phyloP scores from a whole-genome alignment of 768 basidiomycete genomes.

The Lentinula detonsa region DNA sequence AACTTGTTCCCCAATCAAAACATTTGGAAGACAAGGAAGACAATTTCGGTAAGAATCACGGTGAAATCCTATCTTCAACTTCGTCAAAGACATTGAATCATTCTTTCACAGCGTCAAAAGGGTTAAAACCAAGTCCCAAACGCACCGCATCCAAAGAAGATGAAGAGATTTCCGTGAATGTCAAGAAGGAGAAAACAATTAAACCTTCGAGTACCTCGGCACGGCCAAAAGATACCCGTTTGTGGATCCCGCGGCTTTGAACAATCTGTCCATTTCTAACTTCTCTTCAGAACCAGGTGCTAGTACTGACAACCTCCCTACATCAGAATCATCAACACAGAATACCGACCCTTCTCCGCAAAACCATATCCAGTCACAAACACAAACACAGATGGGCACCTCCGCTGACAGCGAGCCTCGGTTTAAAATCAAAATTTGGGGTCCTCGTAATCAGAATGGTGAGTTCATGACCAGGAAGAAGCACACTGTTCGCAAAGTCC shows the following conservation, averaged over 20 bases:
- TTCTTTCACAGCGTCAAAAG: background rate
- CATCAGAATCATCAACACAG: background rate
- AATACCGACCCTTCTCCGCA: background rate
- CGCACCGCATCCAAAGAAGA: background rate
- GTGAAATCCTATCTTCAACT: background rate
- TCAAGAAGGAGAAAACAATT: background rate
- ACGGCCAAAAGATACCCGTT: background rate
- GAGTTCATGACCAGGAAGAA: constrained; percentile 6
- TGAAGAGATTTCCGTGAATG: background rate
- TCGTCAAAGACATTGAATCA: background rate
- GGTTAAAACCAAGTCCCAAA: background rate
- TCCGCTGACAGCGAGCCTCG: background rate
- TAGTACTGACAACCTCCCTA: background rate
- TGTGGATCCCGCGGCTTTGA: background rate
- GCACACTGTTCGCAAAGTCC: constrained; percentile 1
- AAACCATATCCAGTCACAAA: background rate
- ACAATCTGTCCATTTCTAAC: background rate
- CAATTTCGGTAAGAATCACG: background rate
- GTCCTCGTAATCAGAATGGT: background rate
- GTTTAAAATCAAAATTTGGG: background rate
- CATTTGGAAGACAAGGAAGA: background rate
- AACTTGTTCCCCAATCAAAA: background rate
- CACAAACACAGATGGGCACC: background rate
- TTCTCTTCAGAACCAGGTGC: background rate
- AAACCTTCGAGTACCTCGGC: background rate